Base-by-base conservation (phyloP, 768 basidiomycete genomes). In the Naganishia vishniacii region DNA sequence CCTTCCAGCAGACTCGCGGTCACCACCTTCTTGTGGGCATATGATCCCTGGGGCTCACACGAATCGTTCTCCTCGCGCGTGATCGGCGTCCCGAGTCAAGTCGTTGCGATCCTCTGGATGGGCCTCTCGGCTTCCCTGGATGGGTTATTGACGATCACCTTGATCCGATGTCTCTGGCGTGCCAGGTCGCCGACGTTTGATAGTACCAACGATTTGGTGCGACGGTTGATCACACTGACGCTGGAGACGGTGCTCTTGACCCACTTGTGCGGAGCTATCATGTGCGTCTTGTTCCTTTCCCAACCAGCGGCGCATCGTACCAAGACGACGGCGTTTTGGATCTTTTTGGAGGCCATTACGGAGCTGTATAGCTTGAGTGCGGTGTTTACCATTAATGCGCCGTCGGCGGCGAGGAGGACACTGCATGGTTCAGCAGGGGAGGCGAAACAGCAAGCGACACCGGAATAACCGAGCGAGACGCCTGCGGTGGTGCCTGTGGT, bases 81-180 rank as follows among this genome's bases (percentile, higher is more conserved):
- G 3, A 75, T 75, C 64, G 69, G 71, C 26, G 51, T 71, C 23
- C 73, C 72, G 4, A 70, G 69, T 20, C 69, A 73, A 48, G 64
- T 69, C 25, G 73, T 75, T 40, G 73, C 73, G 0, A 75, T 75
- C 40, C 61, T 64, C 48, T 75, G 73, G 73, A 73, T 75, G 72
- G 73, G 71, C 20, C 59, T 73, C 18, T 72, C 73, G 25, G 73
- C 73, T 12, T 29, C 70, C 8, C 70, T 69, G 42, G 73, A 75
- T 44, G 72, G 72, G 0, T 40, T 59, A 25, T 45, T 75, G 41
- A 73, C 73, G 9, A 18, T 70, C 18, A 56, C 69, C 25, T 67
- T 75, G 16, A 46, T 72, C 29, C 66, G 40, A 34, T 48, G 65
- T 26, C 72, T 75, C 61, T 61, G 61, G n/a, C 62, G 68, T 49